Base-by-base conservation (phyloP, 2,329 filamentous ascomycete genomes). In the Fusarium phyllophilum region DNA sequence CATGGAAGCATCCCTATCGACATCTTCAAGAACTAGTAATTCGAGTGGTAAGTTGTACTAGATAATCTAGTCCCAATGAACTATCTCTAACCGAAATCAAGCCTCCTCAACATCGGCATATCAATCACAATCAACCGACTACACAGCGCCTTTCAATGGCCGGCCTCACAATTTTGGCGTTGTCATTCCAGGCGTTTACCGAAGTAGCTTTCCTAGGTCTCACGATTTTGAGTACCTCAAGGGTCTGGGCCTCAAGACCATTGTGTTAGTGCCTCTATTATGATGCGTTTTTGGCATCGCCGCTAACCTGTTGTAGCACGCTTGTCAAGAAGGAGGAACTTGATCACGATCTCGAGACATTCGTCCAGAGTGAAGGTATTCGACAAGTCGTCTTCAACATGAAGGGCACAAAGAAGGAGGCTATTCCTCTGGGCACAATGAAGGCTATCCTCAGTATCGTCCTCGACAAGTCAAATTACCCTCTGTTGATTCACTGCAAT, bases 401-500 rank as follows among this genome's bases (percentile, higher is more conserved):
- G 86, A 89, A 91, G 70, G 93, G 95, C n/a, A 97, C 97, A 75
- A 97, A 98, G 82, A 95, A 95, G 76, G 86, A 92, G 62, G 87
- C 87, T 14, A 94, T 94, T 41, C 89, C 92, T 2, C 80, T 89
- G 13, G 82, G 86, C 49, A 90, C 91, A 33, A 94, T 97, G 87
- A 87, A 88, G 70, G 85, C 89, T 13, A 94, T 96, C 51, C 86
- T 97, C 31, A 85, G 89, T 18, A 84, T 96, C 46, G 88, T 96
- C 45, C 86, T 96, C 60, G 89, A 97, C 78, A 88, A 88, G 55
- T 83, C 86, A 39, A 94, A 97, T 72, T 91, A 96, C 74, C 95
- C 95, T 1, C 83, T 98, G 17, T 86, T 97, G 44, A 89, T 98
- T 52, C 95, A 98, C 82, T 98, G 95, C 87, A 98, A 97, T 80